Conservation (phyloP, 2,329 filamentous ascomycete genomes). For the Pseudocercospora fuligena region DNA sequence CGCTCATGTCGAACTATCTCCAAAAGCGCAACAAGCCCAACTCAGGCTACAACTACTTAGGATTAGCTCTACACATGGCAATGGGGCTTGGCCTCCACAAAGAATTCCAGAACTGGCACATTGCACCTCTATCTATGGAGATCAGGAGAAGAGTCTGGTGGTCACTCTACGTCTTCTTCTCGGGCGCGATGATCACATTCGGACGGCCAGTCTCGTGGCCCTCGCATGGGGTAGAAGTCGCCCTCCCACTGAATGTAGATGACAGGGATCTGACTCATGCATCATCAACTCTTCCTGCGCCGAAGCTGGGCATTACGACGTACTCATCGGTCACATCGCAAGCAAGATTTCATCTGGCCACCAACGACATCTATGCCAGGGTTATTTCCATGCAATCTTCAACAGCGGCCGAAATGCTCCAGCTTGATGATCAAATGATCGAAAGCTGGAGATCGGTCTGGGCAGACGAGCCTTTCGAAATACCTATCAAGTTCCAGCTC, state of each 20-base stretch:
- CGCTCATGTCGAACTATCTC: conserved; percentile 55
- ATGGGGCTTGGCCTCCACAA: conserved; percentile 58
- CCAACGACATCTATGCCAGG: conserved; percentile 51
- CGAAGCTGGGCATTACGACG: conserved; percentile 42
- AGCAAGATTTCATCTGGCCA: conserved; percentile 52
- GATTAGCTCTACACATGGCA: conserved; percentile 55
- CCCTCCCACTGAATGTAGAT: conserved; percentile 51
- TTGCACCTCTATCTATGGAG: conserved; percentile 46
- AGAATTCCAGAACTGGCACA: conserved; percentile 55
- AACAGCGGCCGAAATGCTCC: conserved; percentile 48
- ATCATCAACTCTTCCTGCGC: conserved; percentile 28
- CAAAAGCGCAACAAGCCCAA: conserved; percentile 59
- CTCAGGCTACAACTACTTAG: conserved; percentile 56
- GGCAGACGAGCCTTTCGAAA: conserved; percentile 41
- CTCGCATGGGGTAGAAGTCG: conserved; percentile 50
- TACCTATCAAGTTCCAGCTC: conserved; percentile 47
- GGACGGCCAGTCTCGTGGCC: conserved; percentile 54
- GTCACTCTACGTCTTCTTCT: conserved; percentile 52
- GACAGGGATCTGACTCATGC: conserved; percentile 49
- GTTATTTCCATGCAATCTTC: conserved; percentile 54
- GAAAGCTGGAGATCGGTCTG: conserved; percentile 46
- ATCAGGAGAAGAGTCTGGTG: conserved; percentile 44
- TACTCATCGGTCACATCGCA: conserved; percentile 53
- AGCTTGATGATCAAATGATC: conserved; percentile 48
- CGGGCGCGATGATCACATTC: conserved; percentile 57